These are phyloP conservation scores for Citrus cavaleriei DNA, from an alignment of 345 rosid genomes.

Conservation along the genomic window DNA sequence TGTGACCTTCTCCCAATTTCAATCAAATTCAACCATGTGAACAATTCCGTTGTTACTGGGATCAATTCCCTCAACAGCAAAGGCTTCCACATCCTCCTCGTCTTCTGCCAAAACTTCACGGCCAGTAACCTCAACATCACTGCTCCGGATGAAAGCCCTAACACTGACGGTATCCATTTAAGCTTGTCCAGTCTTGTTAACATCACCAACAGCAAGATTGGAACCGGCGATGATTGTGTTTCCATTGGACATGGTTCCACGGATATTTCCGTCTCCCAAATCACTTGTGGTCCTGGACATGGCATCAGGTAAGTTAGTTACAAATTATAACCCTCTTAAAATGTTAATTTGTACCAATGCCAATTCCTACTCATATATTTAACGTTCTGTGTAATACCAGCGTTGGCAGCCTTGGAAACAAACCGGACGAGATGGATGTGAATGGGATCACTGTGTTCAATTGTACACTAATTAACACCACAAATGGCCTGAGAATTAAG, in stretches of 20 bases:
- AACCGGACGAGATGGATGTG: conserved; percentile 29
- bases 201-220: conserved; percentile 22
- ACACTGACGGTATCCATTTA: conserved; percentile 50
- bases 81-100: conserved; percentile 50
- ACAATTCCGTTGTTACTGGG: conserved; percentile 24
- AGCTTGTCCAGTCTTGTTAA: conserved; percentile 17
- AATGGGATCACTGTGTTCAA: conserved; percentile 25
- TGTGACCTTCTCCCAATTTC: background rate
- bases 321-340: too few relatives aligned
- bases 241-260: conserved; percentile 36
- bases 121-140: conserved; percentile 27
- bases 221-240: conserved; percentile 50
- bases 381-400: conserved; percentile 8
- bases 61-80: conserved; percentile 46
- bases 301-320: conserved; percentile 34
- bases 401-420: conserved; percentile 44
- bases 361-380: too few relatives aligned
- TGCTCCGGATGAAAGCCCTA: conserved; percentile 57
- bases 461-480: conserved; percentile 29
- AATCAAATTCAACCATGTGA: conserved; percentile 33
- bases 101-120: conserved; percentile 16
- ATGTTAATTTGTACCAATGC: too few relatives aligned
- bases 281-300: conserved; percentile 50
- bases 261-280: conserved; percentile 8
- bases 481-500: conserved; percentile 42